These are phyloP conservation scores for Leccinum ochraceum DNA, from an alignment of 768 basidiomycete species.

Conservation along the genomic window DNA sequence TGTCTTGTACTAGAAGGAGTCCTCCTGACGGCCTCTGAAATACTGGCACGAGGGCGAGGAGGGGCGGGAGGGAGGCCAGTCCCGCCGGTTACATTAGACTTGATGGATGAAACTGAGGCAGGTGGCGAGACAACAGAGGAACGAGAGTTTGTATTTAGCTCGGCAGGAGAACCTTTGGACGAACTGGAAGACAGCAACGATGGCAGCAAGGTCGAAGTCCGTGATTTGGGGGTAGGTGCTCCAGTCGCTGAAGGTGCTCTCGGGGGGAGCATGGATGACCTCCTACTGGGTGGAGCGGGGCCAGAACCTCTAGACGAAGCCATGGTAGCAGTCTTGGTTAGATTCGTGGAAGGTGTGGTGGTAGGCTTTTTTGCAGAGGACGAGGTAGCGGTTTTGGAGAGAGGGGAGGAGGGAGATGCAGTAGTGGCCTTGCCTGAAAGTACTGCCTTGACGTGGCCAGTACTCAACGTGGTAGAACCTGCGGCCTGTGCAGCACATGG, in stretches of 20 bases:
- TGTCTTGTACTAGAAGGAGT: slow-evolving; percentile 43
- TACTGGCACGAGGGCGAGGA: slow-evolving; percentile 61
- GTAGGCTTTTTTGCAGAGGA: slow-evolving; percentile 32
- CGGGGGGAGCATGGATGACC: slow-evolving; percentile 34
- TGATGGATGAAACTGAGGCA: slow-evolving; percentile 49
- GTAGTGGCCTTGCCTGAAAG: slow-evolving; percentile 44
- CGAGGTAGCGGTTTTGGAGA: slow-evolving; percentile 33
- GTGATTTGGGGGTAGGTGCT: slow-evolving; percentile 40
- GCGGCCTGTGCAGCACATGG: slow-evolving; percentile 49
- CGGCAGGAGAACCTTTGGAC: slow-evolving; percentile 21
- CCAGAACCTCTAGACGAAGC: slow-evolving; percentile 33
- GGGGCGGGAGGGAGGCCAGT: slow-evolving; percentile 29
- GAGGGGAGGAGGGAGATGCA: slow-evolving; percentile 32
- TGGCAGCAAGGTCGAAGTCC: slow-evolving; percentile 31
- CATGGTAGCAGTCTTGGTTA: slow-evolving; percentile 36
- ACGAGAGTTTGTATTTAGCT: slow-evolving; percentile 38
- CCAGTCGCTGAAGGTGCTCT: slow-evolving; percentile 43
- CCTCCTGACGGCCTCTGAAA: slow-evolving; percentile 66
- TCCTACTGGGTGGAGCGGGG: slow-evolving; percentile 35
- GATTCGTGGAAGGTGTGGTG: slow-evolving; percentile 30
- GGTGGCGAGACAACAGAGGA: slow-evolving; percentile 58
- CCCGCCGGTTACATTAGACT: slow-evolving; percentile 37
- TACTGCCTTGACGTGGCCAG: slow-evolving; percentile 50
- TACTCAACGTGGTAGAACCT: slow-evolving; percentile 65
- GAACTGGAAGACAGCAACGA: slow-evolving; percentile 26